Evolutionary conservation across 208 protist genomes (phyloP).

Genomic region (Balamuthia mandrillaris): DNA sequence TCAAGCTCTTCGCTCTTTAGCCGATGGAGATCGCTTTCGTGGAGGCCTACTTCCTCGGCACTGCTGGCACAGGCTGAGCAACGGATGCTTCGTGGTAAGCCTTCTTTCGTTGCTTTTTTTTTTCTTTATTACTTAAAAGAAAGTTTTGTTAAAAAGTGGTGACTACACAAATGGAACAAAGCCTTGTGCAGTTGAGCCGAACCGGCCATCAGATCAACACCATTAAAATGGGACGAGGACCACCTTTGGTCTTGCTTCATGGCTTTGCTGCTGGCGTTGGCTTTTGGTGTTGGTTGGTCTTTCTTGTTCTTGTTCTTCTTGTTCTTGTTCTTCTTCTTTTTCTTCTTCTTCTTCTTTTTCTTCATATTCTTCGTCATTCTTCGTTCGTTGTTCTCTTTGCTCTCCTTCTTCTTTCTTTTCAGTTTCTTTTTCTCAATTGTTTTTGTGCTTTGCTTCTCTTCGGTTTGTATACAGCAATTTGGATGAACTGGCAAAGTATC

Average conservation of each 20-base stretch:
- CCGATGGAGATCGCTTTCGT: too few relatives aligned
- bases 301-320: background rate
- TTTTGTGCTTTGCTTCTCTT: background rate
- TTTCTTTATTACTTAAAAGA: background rate
- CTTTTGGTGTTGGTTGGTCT: constrained; percentile 26
- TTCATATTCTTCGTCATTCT: background rate
- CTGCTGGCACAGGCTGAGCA: background rate
- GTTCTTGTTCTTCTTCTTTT: background rate
- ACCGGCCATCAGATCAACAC: background rate
- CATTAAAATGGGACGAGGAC: constrained; percentile 16
- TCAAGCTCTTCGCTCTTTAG: too few relatives aligned
- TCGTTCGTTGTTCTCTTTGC: background rate
- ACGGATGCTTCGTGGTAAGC: background rate
- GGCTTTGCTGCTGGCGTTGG: constrained; percentile 44
- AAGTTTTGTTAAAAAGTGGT: background rate
- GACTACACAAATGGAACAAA: constrained; percentile 2
- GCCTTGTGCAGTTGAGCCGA: constrained; percentile 13
- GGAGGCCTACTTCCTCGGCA: background rate
- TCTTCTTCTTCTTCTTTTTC: background rate
- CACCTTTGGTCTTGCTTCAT: constrained; percentile 44
- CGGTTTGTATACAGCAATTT: constrained; percentile 12
- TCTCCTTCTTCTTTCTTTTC: background rate
- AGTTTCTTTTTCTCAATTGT: background rate
- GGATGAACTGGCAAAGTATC: constrained; percentile 33
- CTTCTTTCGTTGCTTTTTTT: background rate